Evolutionary conservation across 352 stramenopile species (phyloP), one percentile per base, ranked within the genome.

Genomic region (Pythium aphanidermatum): DNA sequence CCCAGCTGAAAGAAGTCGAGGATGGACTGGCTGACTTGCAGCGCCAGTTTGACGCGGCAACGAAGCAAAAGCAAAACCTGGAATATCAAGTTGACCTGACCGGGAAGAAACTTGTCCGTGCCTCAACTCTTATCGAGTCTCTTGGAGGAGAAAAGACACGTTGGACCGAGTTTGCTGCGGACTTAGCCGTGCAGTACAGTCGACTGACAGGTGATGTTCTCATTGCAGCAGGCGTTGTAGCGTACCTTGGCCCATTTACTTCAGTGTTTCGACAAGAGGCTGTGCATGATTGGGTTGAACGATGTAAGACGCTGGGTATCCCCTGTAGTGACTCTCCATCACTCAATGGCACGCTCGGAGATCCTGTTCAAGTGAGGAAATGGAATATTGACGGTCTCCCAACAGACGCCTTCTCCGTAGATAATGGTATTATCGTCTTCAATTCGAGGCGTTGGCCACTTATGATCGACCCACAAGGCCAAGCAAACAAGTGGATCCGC

Each of bases 301-400:
- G 72, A 7, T 93, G 83, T 46, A 92, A 93, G 25, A 58, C 74
- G 19, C 70, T 91, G 12, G 63, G 58, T 5, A 92, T 96, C 49
- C 84, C 84, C 13, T 92, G 78, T 40, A 92, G 76, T 34, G 82
- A 96, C 28, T 64, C 76, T 13, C 88, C 92, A 14, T 92, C 81
- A 21, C 63, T 97, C 1, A 83, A 84, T 24, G 63, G 75, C 29
- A 95, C 91, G 14, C 66, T 98, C 1, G 92, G 90, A 4, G 89
- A 98, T 32, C 80, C 88, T 0, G 90, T 98, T 2, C 65, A 87
- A 31, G 83, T 98, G 40, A 81, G 92, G 20, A 87, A 97, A 50
- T 98, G 93, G 93, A 96, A 97, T 48, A 96, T 98, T 36, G 86
- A 96, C 40, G 93, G 93, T 0, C 64, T 98, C 2, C 92, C 92